Evolutionary conservation across 2,329 filamentous ascomycete species (phyloP).

Genomic region (Exophiala aquamarina): DNA sequence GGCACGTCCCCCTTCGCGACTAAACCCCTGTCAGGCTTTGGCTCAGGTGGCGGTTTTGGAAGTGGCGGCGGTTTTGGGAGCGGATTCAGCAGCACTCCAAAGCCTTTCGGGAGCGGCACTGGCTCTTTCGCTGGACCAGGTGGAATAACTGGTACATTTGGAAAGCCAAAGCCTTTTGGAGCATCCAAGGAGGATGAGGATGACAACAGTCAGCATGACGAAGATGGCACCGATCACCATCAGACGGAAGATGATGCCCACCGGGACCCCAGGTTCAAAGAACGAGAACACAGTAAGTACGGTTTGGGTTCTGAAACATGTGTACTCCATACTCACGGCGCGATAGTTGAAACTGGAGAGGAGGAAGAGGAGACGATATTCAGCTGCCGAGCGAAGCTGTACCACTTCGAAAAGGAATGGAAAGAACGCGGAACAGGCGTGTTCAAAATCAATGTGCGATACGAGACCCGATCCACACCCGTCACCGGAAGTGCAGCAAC

Average conservation of each 20-base stretch:
- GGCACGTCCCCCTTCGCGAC: constrained; percentile 32
- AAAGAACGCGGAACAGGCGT: constrained; percentile 60
- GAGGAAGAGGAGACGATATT: constrained; percentile 75
- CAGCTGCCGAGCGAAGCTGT: constrained; percentile 79
- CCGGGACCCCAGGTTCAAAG: constrained; percentile 48
- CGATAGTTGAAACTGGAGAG: constrained; percentile 79
- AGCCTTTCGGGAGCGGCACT: constrained; percentile 47
- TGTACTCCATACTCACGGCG: constrained; percentile 31
- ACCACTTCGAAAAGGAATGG: constrained; percentile 75
- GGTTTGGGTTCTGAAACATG: background rate
- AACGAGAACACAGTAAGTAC: constrained; percentile 65
- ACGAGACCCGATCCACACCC: constrained; percentile 57
- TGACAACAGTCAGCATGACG: constrained; percentile 48
- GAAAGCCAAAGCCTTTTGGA: constrained; percentile 64
- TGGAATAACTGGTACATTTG: constrained; percentile 47
- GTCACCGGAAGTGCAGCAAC: constrained; percentile 49
- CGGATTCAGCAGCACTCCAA: constrained; percentile 40
- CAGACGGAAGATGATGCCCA: constrained; percentile 61
- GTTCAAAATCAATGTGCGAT: constrained; percentile 42
- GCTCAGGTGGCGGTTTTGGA: constrained; percentile 34
- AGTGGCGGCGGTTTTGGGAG: constrained; percentile 38
- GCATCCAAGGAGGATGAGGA: constrained; percentile 62
- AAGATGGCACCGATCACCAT: constrained; percentile 52
- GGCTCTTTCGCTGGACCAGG: constrained; percentile 69
- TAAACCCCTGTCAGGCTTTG: constrained; percentile 38